These are phyloP conservation scores for Suillus lakei DNA, from an alignment of 768 basidiomycete species.

Conservation along the genomic window DNA sequence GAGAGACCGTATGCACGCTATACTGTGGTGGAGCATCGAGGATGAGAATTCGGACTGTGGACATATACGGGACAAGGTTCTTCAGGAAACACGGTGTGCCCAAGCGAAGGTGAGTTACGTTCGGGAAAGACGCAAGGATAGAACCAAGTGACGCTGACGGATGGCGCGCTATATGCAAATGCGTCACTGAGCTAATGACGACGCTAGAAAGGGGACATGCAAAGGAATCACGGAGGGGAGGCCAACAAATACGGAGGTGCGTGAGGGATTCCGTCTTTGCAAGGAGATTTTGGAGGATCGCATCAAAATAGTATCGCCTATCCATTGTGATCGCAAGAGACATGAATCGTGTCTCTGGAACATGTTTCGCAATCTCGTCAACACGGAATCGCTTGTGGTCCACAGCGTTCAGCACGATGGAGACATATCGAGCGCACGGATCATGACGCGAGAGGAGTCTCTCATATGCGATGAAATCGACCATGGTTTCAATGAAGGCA, in stretches of 20 bases:
- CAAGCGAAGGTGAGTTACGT: constrained; percentile 10
- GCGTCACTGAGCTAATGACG: constrained; percentile 5
- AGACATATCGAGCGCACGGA: neutral
- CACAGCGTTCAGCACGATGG: neutral
- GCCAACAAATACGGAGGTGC: constrained; percentile 11
- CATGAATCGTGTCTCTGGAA: constrained; percentile 6
- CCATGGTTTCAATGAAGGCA: constrained; percentile 4
- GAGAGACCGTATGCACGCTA: constrained; percentile 2
- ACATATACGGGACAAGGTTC: constrained; percentile 10
- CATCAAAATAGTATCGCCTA: constrained; percentile 7
- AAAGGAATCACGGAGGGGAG: constrained; percentile 9
- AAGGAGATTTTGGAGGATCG: constrained; percentile 7
- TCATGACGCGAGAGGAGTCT: constrained; percentile 5
- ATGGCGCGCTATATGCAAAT: constrained; percentile 11
- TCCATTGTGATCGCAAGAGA: constrained; percentile 2
- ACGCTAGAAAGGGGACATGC: constrained; percentile 1
- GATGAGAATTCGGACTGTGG: constrained; percentile 7
- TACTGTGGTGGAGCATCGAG: constrained; percentile 13
- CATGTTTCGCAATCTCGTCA: constrained; percentile 1
- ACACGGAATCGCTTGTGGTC: constrained; percentile 1
- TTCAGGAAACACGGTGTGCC: constrained; percentile 15
- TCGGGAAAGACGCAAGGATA: constrained; percentile 12
- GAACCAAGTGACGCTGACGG: constrained; percentile 9
- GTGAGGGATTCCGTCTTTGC: constrained; percentile 4
- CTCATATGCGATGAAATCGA: neutral